Conservation (phyloP, 2,329 filamentous ascomycete species). For the Verticillium klebahnii region DNA sequence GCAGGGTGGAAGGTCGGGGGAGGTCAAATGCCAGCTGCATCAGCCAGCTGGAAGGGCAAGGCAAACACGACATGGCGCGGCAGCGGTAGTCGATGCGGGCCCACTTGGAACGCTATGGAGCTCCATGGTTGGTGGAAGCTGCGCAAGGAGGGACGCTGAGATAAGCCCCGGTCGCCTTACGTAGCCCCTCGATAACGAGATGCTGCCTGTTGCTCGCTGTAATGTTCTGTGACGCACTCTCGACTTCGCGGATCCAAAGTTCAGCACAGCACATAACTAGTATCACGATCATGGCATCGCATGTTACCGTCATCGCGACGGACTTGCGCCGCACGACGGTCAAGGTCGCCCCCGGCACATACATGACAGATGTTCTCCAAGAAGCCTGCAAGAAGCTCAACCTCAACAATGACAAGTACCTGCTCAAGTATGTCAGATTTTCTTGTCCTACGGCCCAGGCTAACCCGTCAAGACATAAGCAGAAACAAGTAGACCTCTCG, state of each 20-base stretch:
- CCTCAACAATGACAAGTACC: constrained; percentile 66
- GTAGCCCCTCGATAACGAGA: neutral
- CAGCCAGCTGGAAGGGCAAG: constrained; percentile 22
- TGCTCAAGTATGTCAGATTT: constrained; percentile 64
- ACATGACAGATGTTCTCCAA: constrained; percentile 78
- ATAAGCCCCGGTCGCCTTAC: neutral
- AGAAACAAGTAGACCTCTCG: constrained; percentile 82
- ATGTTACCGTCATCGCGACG: constrained; percentile 82
- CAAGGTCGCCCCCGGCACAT: constrained; percentile 77
- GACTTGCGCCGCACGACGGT: constrained; percentile 72
- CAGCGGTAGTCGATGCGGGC: constrained; percentile 14
- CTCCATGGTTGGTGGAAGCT: constrained; percentile 16
- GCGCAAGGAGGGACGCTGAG: neutral
- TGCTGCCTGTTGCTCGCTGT: neutral
- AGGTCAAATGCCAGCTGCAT: constrained; percentile 8
- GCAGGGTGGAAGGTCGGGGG: constrained; percentile 16
- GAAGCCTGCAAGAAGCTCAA: constrained; percentile 84
- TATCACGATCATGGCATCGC: constrained; percentile 64
- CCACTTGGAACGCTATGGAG: constrained; percentile 1
- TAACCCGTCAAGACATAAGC: constrained; percentile 58
- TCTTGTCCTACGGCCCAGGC: neutral
- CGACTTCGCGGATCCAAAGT: no score
- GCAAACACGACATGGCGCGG: constrained; percentile 39
- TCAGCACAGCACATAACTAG: no score
- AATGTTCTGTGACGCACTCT: neutral